Evolutionary conservation across 23 red algal species (phyloP), one percentile per base, ranked within the genome.

Genomic region (Gracilaria caudata): DNA sequence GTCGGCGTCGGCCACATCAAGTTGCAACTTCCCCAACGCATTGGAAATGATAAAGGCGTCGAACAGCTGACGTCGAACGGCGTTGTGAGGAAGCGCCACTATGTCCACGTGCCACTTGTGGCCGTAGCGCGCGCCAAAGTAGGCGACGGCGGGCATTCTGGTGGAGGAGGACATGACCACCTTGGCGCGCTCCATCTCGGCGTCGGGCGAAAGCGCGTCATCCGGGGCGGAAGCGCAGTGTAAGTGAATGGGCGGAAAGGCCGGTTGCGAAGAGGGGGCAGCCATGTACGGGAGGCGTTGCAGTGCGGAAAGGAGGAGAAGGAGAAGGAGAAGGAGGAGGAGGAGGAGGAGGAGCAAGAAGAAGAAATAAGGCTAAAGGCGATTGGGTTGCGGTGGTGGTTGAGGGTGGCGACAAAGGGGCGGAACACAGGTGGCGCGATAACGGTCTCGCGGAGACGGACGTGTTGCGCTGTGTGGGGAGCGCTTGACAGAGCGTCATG

Each of bases 21-120:
- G 58, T 49, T 64, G 46, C 26, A 91, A 30, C 63, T 81, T 91
- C 17, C 77, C 87, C 8, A 91, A 34, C 21, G 87, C 87, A 45
- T 91, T 91, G 36, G 87, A 77, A 20, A 91, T 91, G 45, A 73
- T 75, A 46, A 82, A 91, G n/a, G 87, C 87, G 65, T 81, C 87
- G 77, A 28, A 82, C 19, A 91, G 33, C 33, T 91, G 87, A 3
- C 87, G 61, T 25, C 87, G 87, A 60, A 91, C 29, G 29, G 87
- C 87, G 65, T 91, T 91, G 65, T 91, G 76, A 6, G 87, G 87
- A 23, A 91, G 76, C 29, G 78, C 61, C 7, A 91, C 87, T 9
- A 91, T 49, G 77, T 91, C 87, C 7, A 80, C 87, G 46, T 91
- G 65, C 87, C 87, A 91, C 63, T 65, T 71, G 46, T 91, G 56